Conservation (phyloP, 169 alveolate species). For the Cryptosporidium ubiquitum region DNA sequence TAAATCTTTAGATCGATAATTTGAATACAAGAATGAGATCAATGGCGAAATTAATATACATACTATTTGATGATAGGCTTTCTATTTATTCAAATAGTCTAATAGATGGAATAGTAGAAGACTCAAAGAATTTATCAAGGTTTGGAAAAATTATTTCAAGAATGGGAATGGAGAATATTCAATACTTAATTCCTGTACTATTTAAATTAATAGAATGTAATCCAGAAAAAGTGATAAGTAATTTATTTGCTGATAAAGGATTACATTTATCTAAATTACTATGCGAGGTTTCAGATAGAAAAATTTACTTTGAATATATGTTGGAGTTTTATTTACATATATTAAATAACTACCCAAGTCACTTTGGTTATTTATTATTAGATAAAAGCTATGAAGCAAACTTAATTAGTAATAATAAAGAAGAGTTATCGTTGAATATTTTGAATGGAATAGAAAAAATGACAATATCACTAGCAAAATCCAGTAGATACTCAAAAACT, state of each 20-base stretch:
- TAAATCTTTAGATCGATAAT: background rate
- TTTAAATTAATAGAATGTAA: conserved; percentile 30
- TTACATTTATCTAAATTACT: conserved; percentile 14
- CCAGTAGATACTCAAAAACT: background rate
- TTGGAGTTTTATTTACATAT: conserved; percentile 45
- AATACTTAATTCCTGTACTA: conserved; percentile 1
- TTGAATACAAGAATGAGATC: conserved; percentile 10
- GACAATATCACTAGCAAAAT: background rate
- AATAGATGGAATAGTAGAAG: conserved; percentile 18
- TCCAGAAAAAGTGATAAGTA: conserved; percentile 11
- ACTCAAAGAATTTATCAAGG: background rate
- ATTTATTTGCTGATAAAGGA: background rate
- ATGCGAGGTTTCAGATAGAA: background rate
- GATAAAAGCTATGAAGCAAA: background rate
- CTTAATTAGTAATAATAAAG: background rate
- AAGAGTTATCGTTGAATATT: background rate
- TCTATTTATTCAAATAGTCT: conserved; percentile 34
- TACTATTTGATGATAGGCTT: conserved; percentile 23
- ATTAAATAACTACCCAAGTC: background rate
- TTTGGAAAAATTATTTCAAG: background rate
- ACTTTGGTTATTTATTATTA: conserved; percentile 1
- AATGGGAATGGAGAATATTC: background rate
- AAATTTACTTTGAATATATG: background rate
- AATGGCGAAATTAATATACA: conserved; percentile 11
- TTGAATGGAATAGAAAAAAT: conserved; percentile 26